Conservation (phyloP, 768 basidiomycete species). For the Trametes punicea region DNA sequence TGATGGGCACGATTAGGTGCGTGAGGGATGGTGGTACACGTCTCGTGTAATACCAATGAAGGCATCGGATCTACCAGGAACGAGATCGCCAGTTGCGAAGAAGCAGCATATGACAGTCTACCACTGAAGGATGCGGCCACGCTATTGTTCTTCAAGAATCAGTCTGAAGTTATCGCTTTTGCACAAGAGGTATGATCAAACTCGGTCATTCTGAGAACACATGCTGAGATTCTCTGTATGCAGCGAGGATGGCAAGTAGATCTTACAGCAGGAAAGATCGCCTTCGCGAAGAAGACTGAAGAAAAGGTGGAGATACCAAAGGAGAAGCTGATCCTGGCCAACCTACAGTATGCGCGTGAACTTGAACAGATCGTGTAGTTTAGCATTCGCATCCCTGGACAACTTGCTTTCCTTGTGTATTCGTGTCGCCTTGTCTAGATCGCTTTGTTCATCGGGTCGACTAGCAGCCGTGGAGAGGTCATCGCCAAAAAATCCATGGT, state of each 20-base stretch:
- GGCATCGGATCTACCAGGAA: constrained; percentile 50
- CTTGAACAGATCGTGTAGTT: constrained; percentile 84
- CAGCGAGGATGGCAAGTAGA: constrained; percentile 87
- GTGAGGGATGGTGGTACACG: background rate
- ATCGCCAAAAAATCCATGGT: constrained; percentile 20
- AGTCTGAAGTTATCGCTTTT: constrained; percentile 78
- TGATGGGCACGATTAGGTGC: constrained; percentile 92
- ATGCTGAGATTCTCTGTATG: constrained; percentile 10
- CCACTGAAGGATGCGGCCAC: constrained; percentile 88
- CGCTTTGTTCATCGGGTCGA: background rate
- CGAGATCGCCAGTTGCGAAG: constrained; percentile 97
- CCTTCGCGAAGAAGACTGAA: constrained; percentile 77
- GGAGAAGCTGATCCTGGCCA: constrained; percentile 74
- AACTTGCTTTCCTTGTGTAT: constrained; percentile 1
- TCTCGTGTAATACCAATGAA: background rate
- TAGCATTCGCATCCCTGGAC: constrained; percentile 1
- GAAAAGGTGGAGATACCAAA: constrained; percentile 85
- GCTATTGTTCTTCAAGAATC: constrained; percentile 85
- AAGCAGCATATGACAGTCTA: constrained; percentile 87
- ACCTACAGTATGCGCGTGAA: constrained; percentile 79
- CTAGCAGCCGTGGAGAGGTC: constrained; percentile 2
- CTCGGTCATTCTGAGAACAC: background rate
- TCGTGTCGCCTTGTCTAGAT: background rate
- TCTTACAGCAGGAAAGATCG: constrained; percentile 63
- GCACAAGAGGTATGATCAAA: constrained; percentile 62